These are phyloP conservation scores for Sesbania bispinosa DNA, from an alignment of 306 rosid species.

Conservation along the genomic window DNA sequence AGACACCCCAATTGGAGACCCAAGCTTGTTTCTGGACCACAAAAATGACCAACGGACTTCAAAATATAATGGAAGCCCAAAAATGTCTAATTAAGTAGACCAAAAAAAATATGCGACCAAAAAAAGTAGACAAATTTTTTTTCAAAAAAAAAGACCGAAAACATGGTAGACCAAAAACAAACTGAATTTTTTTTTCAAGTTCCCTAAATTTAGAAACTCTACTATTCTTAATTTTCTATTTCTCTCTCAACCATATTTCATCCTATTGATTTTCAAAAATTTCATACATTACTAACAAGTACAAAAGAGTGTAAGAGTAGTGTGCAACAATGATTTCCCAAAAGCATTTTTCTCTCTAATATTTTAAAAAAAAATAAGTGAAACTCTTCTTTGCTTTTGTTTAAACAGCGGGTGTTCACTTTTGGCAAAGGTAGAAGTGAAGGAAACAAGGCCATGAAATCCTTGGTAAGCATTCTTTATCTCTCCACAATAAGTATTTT, in stretches of 20 bases:
- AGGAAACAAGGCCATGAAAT: constrained; percentile 92
- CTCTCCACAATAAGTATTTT: background rate
- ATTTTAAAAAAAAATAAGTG: background rate
- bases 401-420: constrained; percentile 74
- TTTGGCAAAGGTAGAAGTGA: constrained; percentile 93
- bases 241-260: too few relatives aligned
- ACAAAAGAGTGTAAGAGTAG: constrained; percentile 6
- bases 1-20: background rate
- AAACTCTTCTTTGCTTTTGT: constrained; percentile 17
- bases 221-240: too few relatives aligned
- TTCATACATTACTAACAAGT: background rate
- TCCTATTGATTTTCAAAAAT: too few relatives aligned
- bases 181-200: too few relatives aligned
- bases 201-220: too few relatives aligned
- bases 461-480: constrained; percentile 60
- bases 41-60: background rate
- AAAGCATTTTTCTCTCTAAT: background rate
- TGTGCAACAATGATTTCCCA: constrained; percentile 4
- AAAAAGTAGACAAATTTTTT: background rate
- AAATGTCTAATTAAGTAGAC: background rate
- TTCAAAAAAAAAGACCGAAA: too few relatives aligned
- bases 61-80: constrained; percentile 1
- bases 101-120: background rate
- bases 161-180: too few relatives aligned
- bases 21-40: constrained; percentile 5